Evolutionary conservation across 345 rosid species (phyloP).

Genomic region (Citrus medica): DNA sequence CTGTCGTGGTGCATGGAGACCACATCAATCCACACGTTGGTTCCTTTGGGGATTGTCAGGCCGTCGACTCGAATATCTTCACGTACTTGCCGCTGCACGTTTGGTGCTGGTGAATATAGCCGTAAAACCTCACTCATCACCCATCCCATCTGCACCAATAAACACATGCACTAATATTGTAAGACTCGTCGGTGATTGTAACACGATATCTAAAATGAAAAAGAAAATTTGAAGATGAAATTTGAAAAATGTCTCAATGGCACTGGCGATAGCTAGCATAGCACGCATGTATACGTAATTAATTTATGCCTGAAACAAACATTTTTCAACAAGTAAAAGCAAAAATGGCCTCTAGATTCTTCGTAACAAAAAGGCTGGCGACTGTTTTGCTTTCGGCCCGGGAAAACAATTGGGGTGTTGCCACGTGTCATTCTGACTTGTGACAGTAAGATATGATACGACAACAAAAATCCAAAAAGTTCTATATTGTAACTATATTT

Average conservation of each 20-base stretch:
- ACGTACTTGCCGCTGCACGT: slow-evolving; percentile 75
- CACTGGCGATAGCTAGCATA: neutral
- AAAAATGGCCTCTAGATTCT: neutral
- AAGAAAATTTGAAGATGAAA: neutral
- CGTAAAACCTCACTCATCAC: slow-evolving; percentile 84
- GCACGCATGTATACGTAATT: neutral
- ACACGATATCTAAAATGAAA: neutral
- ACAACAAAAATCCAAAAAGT: neutral
- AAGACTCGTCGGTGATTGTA: neutral
- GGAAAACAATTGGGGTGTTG: neutral
- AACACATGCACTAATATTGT: neutral
- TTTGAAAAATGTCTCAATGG: too few relatives aligned
- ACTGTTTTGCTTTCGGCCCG: neutral
- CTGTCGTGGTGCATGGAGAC: slow-evolving; percentile 93
- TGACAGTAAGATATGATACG: neutral
- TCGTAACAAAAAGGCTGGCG: neutral
- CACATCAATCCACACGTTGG: slow-evolving; percentile 88
- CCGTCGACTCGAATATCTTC: slow-evolving; percentile 49
- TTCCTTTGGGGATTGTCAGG: slow-evolving; percentile 53
- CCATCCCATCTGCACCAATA: slow-evolving; percentile 71
- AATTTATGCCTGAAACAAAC: neutral
- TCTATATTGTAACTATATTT: neutral
- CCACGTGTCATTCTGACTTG: neutral
- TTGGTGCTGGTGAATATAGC: slow-evolving; percentile 78
- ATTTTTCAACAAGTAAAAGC: neutral